Evolutionary conservation across 1,284 basidiomycete genomes (phyloP).

Genomic region (Trichosporon sp.): DNA sequence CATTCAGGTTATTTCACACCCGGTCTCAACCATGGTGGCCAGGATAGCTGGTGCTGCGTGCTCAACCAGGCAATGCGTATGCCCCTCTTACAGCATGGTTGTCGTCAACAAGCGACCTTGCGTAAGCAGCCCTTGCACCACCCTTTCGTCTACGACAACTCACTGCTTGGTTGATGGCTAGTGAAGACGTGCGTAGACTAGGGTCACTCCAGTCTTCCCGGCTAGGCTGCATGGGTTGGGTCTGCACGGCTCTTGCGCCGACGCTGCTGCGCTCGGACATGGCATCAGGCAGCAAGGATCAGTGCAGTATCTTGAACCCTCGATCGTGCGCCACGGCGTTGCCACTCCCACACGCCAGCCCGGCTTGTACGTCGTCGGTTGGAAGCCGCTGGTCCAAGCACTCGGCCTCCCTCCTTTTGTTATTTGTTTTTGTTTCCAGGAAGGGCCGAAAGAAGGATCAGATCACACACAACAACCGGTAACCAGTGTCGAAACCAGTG

Average conservation of each 20-base stretch:
- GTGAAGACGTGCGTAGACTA: not conserved
- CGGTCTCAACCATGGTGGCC: not conserved
- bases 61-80: not conserved
- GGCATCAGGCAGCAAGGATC: slow-evolving; percentile 1
- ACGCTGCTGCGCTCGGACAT: slow-evolving; percentile 1
- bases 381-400: not conserved
- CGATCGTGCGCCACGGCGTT: not conserved
- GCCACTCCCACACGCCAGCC: not conserved
- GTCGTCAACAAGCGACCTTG: slow-evolving; percentile 9
- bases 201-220: not conserved
- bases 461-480: not conserved
- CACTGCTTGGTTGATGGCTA: too few relatives aligned
- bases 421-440: slow-evolving; percentile 11
- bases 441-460: slow-evolving; percentile 1
- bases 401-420: not conserved
- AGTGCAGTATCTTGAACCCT: not conserved
- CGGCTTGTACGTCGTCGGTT: not conserved
- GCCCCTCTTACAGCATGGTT: not conserved
- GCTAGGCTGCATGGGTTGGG: not conserved
- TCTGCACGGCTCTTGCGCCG: not conserved
- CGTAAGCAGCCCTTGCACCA: not conserved
- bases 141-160: not conserved
- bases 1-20: not conserved
- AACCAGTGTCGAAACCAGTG: not conserved
- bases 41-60: not conserved